A percentile compares a stretch with the other conserved stretches of the same genome.
These are phyloP conservation scores for Pholiota molesta DNA, from an alignment of 768 basidiomycete genomes.

Conservation along the genomic window DNA sequence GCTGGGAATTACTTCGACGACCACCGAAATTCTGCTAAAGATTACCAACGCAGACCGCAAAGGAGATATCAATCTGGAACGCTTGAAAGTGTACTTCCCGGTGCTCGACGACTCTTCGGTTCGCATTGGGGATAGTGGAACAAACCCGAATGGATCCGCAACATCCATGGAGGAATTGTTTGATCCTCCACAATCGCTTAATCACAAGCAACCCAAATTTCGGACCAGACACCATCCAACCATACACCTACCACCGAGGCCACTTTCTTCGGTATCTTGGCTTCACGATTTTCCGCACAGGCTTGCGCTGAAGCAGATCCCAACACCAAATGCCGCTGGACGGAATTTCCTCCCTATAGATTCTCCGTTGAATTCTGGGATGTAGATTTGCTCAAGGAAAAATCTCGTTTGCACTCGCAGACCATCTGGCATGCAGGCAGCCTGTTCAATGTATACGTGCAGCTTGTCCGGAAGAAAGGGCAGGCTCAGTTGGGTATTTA, in stretches of 20 bases:
- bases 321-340: constrained; percentile 57
- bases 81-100: constrained; percentile 55
- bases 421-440: constrained; percentile 92
- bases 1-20: constrained; percentile 61
- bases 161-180: constrained; percentile 76
- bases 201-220: constrained; percentile 13
- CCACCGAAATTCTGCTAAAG: constrained; percentile 49
- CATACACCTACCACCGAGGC: constrained; percentile 42
- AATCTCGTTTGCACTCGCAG: constrained; percentile 78
- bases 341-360: constrained; percentile 77
- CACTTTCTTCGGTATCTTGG: constrained; percentile 67
- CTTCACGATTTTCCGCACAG: constrained; percentile 42
- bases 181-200: constrained; percentile 37
- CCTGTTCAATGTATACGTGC: constrained; percentile 87
- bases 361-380: constrained; percentile 94
- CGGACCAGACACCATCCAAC: constrained; percentile 15
- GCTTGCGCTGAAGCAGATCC: constrained; percentile 46
- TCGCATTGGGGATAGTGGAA: constrained; percentile 73
- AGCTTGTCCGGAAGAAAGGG: constrained; percentile 82
- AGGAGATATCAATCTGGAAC: constrained; percentile 13
- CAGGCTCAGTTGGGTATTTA: constrained; percentile 83
- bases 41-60: constrained; percentile 21
- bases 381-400: constrained; percentile 79
- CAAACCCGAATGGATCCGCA: constrained; percentile 34
- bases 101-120: constrained; percentile 70